Conservation (phyloP, 768 basidiomycete genomes). For the Cystobasidiopsis lactophilus region DNA sequence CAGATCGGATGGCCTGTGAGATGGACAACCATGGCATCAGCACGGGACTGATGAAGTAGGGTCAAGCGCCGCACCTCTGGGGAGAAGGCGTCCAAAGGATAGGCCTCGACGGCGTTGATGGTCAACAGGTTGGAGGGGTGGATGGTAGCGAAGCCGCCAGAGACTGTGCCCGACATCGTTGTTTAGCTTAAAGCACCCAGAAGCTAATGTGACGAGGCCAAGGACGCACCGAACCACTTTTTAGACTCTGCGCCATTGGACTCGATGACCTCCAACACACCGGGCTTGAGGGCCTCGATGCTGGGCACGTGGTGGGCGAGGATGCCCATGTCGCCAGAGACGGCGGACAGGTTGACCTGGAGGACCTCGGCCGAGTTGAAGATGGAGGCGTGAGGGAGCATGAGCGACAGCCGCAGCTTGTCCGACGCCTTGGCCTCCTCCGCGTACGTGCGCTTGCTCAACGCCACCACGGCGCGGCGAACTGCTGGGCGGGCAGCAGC, state of each 20-base stretch:
- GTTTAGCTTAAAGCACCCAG: not conserved
- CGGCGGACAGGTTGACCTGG: constrained; percentile 86
- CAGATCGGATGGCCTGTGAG: constrained; percentile 60
- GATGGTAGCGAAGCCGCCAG: constrained; percentile 89
- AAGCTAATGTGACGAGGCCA: not conserved
- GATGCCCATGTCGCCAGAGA: constrained; percentile 90
- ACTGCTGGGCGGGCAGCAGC: constrained; percentile 6
- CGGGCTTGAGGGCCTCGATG: constrained; percentile 85
- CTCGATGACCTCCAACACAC: constrained; percentile 86
- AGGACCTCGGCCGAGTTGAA: constrained; percentile 76
- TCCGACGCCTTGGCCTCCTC: constrained; percentile 42
- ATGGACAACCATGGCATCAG: not conserved
- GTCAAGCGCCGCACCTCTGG: constrained; percentile 41
- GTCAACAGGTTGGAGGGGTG: constrained; percentile 93
- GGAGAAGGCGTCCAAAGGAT: constrained; percentile 74
- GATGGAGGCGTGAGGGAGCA: constrained; percentile 88
- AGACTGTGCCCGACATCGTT: constrained; percentile 38
- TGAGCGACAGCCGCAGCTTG: constrained; percentile 79
- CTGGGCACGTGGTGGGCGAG: constrained; percentile 95
- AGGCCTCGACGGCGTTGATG: constrained; percentile 91
- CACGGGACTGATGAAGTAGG: not conserved
- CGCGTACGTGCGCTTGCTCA: constrained; percentile 62
- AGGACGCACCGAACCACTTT: constrained; percentile 83
- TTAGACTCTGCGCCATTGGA: constrained; percentile 42
- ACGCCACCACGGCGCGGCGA: constrained; percentile 12